Evolutionary conservation across 257 asterid genomes (phyloP).

Genomic region (Catharanthus roseus): DNA sequence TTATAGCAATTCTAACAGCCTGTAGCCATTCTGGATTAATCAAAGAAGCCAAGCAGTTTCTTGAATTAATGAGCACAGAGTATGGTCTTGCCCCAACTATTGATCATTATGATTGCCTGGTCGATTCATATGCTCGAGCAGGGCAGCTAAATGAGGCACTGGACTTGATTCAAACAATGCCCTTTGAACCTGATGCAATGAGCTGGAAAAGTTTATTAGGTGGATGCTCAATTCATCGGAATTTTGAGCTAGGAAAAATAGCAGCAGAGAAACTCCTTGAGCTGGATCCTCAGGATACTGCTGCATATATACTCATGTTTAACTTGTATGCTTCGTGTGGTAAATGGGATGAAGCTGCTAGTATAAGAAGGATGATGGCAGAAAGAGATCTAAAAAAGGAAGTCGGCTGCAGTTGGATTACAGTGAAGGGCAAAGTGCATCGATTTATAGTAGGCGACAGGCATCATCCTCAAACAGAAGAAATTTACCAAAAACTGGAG

Average conservation of each 20-base stretch:
- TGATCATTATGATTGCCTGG: constrained; percentile 48
- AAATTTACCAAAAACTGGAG: constrained; percentile 40
- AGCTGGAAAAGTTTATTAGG: constrained; percentile 58
- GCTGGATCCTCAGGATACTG: constrained; percentile 45
- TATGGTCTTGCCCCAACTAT: constrained; percentile 35
- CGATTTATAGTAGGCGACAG: constrained; percentile 50
- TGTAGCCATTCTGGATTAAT: constrained; percentile 57
- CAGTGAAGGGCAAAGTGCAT: constrained; percentile 33
- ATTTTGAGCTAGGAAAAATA: constrained; percentile 42
- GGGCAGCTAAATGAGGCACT: constrained; percentile 39
- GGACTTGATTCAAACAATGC: constrained; percentile 36
- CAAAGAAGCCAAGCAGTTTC: constrained; percentile 31
- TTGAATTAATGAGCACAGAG: constrained; percentile 34
- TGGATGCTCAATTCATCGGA: constrained; percentile 45
- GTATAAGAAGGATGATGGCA: constrained; percentile 36
- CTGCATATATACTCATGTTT: constrained; percentile 49
- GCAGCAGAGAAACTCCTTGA: constrained; percentile 48
- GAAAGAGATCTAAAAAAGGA: constrained; percentile 41
- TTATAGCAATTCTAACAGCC: constrained; percentile 43
- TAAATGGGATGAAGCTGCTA: constrained; percentile 45
- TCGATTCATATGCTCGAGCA: constrained; percentile 46
- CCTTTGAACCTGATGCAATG: constrained; percentile 46
- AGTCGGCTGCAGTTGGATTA: constrained; percentile 56
- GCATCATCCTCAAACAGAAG: constrained; percentile 40
- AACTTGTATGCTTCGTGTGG: constrained; percentile 38